Evolutionary conservation across 1,284 basidiomycete genomes (phyloP).

Genomic region (Phellinidium pouzarii): DNA sequence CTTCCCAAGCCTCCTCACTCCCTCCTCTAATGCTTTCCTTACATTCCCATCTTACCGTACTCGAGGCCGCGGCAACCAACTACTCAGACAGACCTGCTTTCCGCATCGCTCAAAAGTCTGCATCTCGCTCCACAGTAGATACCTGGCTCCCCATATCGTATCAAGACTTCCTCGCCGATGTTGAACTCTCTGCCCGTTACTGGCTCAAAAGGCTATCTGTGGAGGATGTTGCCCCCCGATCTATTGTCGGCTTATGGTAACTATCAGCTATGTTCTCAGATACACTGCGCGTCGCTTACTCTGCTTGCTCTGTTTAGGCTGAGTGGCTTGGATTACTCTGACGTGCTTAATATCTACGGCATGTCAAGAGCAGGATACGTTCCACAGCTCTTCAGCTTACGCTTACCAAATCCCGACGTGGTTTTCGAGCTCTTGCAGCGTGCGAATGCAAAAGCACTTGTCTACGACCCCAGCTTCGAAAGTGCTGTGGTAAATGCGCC

Average conservation of each 20-base stretch:
- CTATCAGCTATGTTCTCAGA: constrained; percentile 22
- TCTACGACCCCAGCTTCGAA: constrained; percentile 48
- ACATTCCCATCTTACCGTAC: constrained; percentile 43
- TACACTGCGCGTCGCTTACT: constrained; percentile 6
- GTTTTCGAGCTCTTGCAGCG: constrained; percentile 54
- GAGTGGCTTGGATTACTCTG: constrained; percentile 57
- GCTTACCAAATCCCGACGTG: constrained; percentile 60
- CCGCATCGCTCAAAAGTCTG: constrained; percentile 37
- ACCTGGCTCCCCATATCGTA: constrained; percentile 48
- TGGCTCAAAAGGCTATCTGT: constrained; percentile 43
- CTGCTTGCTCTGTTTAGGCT: constrained; percentile 50
- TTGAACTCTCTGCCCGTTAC: constrained; percentile 46
- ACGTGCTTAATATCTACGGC: constrained; percentile 64
- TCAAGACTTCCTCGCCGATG: constrained; percentile 44
- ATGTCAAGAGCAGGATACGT: constrained; percentile 65
- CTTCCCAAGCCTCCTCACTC: constrained; percentile 4
- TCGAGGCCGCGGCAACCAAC: constrained; percentile 39
- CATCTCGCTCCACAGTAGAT: constrained; percentile 29
- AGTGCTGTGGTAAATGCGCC: constrained; percentile 33
- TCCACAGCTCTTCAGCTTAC: constrained; percentile 65
- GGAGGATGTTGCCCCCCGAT: constrained; percentile 39
- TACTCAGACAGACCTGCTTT: constrained; percentile 44
- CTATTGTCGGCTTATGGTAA: constrained; percentile 64
- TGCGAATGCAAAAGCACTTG: constrained; percentile 52
- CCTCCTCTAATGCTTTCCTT: constrained; percentile 27